Evolutionary conservation across 306 rosid genomes (phyloP), one percentile per base, ranked within the genome.

Genomic region (Styphnolobium japonicum): DNA sequence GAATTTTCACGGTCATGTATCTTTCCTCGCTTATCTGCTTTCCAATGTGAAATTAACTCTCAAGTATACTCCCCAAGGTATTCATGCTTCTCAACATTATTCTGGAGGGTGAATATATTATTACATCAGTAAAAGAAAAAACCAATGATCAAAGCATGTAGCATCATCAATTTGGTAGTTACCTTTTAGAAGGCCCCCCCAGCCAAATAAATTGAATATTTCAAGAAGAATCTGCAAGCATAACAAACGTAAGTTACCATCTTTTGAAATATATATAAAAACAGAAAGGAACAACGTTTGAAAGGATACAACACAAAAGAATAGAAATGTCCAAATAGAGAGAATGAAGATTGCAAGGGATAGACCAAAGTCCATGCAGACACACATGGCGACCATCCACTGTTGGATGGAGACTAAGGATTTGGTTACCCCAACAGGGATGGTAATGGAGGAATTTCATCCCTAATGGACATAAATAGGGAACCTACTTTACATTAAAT

Each of bases 111-210:
- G 42, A 67, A 76, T 48, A 74, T 58, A 79, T 39, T n/a, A n/a
- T n/a, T 46, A 58, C 82, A 18, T 88, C 78, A 85, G 86, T 46
- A 76, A 75, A 71, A 57, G 60, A 60, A 67, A 60, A 75, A 79
- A 77, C n/a, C n/a, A n/a, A n/a, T 14, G 33, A 43, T 45, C 45
- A 14, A 70, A 31, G 46, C 49, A 73, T 63, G 23, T 4, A 22
- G 37, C 67, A 69, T 31, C 55, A 73, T 76, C 60, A 72, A 71
- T 55, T 56, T n/a, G 19, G 60, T 23, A 46, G 53, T 66, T 85
- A 92, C 99, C 98, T 93, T 92, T 51, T 93, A 82, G 87, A 95
- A 95, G 65, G 99, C 99, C 82, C 99, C n/a, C 99, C 99, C 99
- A 96, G n/a, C 99, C 99, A 58, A 98, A 96, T 72, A 96, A 85